These are phyloP conservation scores for Millerozyma acaciae DNA, from an alignment of 805 yeast species.

Conservation along the genomic window DNA sequence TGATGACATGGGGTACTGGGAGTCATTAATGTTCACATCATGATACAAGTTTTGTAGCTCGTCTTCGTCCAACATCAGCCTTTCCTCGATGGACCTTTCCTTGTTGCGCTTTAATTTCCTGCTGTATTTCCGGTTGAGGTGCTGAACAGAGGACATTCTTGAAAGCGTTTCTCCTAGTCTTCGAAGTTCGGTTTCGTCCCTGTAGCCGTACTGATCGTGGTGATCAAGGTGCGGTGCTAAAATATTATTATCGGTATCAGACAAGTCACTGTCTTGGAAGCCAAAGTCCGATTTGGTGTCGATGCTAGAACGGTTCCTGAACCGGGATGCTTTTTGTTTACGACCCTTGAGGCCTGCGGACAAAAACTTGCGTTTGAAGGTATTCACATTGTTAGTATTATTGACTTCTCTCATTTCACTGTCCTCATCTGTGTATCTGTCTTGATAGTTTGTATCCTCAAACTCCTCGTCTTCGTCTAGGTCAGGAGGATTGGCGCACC, in stretches of 20 bases:
- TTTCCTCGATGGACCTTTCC: slow-evolving; percentile 2
- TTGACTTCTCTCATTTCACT: not conserved
- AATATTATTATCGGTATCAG: slow-evolving; percentile 1
- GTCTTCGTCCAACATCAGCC: slow-evolving; percentile 11
- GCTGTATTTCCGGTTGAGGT: slow-evolving; percentile 12
- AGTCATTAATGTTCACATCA: slow-evolving; percentile 5
- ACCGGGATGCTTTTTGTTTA: not conserved
- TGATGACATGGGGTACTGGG: slow-evolving; percentile 5
- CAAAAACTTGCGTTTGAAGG: not conserved
- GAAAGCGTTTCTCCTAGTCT: slow-evolving; percentile 35
- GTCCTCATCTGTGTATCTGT: not conserved
- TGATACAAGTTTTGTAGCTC: slow-evolving; percentile 20
- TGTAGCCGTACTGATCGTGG: slow-evolving; percentile 5
- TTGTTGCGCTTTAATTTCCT: slow-evolving; percentile 3
- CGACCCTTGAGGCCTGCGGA: not conserved
- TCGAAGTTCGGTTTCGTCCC: slow-evolving; percentile 29
- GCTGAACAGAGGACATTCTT: slow-evolving; percentile 30
- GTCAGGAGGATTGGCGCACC: slow-evolving; percentile 54
- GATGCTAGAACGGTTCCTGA: slow-evolving; percentile 1
- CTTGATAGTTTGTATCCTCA: not conserved
- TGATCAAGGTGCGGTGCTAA: not conserved
- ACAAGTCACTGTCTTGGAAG: slow-evolving; percentile 3
- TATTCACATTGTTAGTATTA: not conserved
- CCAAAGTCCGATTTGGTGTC: slow-evolving; percentile 3
- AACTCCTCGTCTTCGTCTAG: slow-evolving; percentile 16